Evolutionary conservation across 805 yeast genomes (phyloP), one percentile per base, ranked within the genome.

Genomic region (Yamadazyma olivae): DNA sequence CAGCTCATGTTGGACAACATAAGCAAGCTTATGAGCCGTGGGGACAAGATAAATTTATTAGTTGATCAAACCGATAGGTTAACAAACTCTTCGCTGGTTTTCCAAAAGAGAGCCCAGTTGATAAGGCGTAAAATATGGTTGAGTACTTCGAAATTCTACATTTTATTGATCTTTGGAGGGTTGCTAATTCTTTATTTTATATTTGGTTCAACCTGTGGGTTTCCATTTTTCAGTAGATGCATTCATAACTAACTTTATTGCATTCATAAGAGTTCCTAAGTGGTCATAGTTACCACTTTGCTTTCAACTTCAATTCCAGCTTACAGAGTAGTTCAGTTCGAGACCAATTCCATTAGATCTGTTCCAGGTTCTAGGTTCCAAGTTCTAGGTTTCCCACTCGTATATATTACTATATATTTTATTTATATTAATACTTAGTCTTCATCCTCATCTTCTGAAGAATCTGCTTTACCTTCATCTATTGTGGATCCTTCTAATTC

Each of bases 21-120:
- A 36, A 87, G 80, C 48, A 71, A 77, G 52, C 71, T 88, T 17
- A 63, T 87, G 47, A 79, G 77, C 46, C 73, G 96, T 34, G 95
- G 95, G 15, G 95, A 87, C 50, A 73, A 84, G 35, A 77, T 87
- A 40, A 75, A 77, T 45, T 58, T 74, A 26, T 67, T 87, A 44
- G 91, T 87, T 20, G 85, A 81, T 56, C 87, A 87, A 56, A 88
- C 96, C 1, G 82, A 83, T 43, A 70, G 79, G 35, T 70, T 87
- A 56, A 84, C 80, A 45, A 70, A 75, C 26, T 75, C 77, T 23
- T 77, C 93, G 6, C 74, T 68, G 59, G 72, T 81, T 18, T 87
- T 87, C 55, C 79, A 86, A 46, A 77, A 81, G 44, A 72, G 78
- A 40, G 82, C 95, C 1, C 75, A 72, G 17, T 67, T 71, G 35